Conservation (phyloP, 352 stramenopile genomes). For the Pythium scleroteichum region DNA sequence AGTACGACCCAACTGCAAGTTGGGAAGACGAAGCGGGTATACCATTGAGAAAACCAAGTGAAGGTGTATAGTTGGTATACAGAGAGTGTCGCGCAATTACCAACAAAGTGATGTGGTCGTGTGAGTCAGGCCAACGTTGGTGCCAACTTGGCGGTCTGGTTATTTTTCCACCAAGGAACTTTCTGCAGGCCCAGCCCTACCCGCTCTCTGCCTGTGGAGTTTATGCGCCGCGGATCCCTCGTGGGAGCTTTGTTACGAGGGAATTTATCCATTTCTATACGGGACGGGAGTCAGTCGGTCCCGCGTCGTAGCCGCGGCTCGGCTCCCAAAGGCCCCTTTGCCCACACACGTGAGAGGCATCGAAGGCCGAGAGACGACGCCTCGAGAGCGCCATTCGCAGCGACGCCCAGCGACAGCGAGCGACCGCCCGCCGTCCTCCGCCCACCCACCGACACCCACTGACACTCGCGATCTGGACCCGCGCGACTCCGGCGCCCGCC, state of each 20-base stretch:
- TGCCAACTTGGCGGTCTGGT: not conserved
- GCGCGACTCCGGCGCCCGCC: not conserved
- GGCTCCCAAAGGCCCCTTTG: no score
- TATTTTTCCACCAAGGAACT: constrained; percentile 2
- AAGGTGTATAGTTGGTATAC: constrained; percentile 13
- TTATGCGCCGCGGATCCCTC: constrained; percentile 3
- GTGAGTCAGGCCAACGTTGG: no score
- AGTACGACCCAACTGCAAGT: constrained; percentile 7
- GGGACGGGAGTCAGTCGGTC: constrained; percentile 20
- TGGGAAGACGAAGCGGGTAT: constrained; percentile 3
- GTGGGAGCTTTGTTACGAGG: constrained; percentile 1
- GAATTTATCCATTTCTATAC: not conserved
- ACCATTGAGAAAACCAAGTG: not conserved
- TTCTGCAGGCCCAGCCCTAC: constrained; percentile 11
- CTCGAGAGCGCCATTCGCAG: not conserved
- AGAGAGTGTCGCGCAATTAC: not conserved
- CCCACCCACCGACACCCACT: not conserved
- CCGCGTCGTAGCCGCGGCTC: not conserved
- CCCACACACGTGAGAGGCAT: not conserved
- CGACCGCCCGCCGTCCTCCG: not conserved
- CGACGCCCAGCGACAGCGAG: not conserved
- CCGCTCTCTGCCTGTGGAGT: constrained; percentile 7
- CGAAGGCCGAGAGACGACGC: not conserved
- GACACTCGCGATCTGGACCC: not conserved
- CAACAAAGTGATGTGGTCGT: no score